phyloP scores from a whole-genome alignment of 257 asterid genomes.

The Solanum medicagineum region DNA sequence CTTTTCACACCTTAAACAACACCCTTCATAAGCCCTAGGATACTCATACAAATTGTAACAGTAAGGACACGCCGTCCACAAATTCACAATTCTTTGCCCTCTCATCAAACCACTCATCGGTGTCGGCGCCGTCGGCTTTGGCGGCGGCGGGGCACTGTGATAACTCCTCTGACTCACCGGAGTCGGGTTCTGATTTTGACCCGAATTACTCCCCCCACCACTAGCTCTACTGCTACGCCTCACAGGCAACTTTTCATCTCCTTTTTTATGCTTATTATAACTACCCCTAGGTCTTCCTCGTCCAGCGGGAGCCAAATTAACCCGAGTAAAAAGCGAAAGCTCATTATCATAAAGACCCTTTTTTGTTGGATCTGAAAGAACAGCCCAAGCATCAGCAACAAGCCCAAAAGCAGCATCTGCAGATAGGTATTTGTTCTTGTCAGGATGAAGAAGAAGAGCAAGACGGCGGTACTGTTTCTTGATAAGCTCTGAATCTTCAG shows the following conservation, averaged over 20 bases:
- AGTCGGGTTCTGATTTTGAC: neutral
- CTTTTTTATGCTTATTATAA: slow-evolving; percentile 6
- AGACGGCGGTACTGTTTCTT: slow-evolving; percentile 84
- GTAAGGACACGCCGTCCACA: slow-evolving; percentile 92
- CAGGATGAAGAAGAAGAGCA: slow-evolving; percentile 90
- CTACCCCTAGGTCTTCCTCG: slow-evolving; percentile 13
- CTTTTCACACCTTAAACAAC: slow-evolving; percentile 66
- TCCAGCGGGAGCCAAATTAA: slow-evolving; percentile 35
- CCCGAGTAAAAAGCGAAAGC: slow-evolving; percentile 28
- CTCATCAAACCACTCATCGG: neutral
- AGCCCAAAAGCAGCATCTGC: slow-evolving; percentile 84
- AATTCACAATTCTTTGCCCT: slow-evolving; percentile 7
- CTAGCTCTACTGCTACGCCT: slow-evolving; percentile 29
- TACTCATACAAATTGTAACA: slow-evolving; percentile 78
- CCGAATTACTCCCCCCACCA: slow-evolving; percentile 1
- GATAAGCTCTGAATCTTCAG: slow-evolving; percentile 52
- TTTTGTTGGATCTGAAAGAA: slow-evolving; percentile 51
- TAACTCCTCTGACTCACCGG: neutral
- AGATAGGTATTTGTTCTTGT: slow-evolving; percentile 71
- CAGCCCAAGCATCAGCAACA: slow-evolving; percentile 85
- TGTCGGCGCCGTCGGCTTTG: neutral
- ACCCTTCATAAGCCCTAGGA: slow-evolving; percentile 47
- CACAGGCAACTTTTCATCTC: slow-evolving; percentile 50
- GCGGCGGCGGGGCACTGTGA: neutral
- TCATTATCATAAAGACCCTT: slow-evolving; percentile 47